Evolutionary conservation across 306 rosid species (phyloP).

Genomic region (Pterocarpus macrocarpus): DNA sequence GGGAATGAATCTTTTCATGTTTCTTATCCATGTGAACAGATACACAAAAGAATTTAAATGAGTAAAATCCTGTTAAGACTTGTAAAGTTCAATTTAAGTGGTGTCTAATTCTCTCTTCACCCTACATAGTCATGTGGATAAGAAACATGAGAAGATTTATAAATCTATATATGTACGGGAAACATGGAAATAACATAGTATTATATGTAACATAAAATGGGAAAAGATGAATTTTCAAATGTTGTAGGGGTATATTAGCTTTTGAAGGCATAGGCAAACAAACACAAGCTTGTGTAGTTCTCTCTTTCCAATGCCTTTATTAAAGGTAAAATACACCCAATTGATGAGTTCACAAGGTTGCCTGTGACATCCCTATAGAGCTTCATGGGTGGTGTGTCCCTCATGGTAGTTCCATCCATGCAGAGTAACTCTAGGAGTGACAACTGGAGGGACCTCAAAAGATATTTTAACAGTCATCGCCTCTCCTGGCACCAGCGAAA

Average conservation of each 20-base stretch:
- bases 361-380: conserved; percentile 42
- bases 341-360: conserved; percentile 31
- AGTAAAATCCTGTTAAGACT: no score
- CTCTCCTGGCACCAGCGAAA: conserved; percentile 93
- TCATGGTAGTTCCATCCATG: conserved; percentile 80
- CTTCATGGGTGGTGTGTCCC: conserved; percentile 50
- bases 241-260: not conserved
- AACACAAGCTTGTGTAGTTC: conserved; percentile 2
- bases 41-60: no score
- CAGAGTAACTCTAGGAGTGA: conserved; percentile 72
- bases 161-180: not conserved
- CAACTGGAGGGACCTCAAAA: conserved; percentile 74
- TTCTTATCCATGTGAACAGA: no score
- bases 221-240: conserved; percentile 5
- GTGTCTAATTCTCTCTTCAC: no score
- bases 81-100: no score
- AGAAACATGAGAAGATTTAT: no score
- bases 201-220: conserved; percentile 7
- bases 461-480: conserved; percentile 66
- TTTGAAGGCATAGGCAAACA: conserved; percentile 10
- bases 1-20: no score
- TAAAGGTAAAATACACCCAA: conserved; percentile 3
- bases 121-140: no score
- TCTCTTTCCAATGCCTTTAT: not conserved
- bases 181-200: conserved; percentile 8